Evolutionary conservation across 2,329 filamentous ascomycete species (phyloP).

Genomic region (Alternaria incomplexa): DNA sequence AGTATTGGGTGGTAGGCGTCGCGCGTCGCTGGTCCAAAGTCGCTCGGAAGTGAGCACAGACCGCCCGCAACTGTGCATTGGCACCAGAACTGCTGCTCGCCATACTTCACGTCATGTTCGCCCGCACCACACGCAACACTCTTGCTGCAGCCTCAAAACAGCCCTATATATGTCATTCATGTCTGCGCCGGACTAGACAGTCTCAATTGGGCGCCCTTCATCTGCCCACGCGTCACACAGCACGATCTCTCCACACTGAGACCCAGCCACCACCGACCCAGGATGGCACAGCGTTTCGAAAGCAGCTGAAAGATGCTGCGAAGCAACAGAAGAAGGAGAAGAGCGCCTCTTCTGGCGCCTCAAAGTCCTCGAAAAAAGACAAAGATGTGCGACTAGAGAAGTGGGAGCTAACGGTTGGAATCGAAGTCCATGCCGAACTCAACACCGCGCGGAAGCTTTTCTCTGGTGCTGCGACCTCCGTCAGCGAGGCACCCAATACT

Average conservation of each 20-base stretch:
- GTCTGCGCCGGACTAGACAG: conserved; percentile 26
- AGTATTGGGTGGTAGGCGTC: conserved; percentile 2
- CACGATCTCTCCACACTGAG: conserved; percentile 34
- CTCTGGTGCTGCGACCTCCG: conserved; percentile 63
- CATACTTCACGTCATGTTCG: conserved; percentile 39
- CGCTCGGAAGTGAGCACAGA: conserved; percentile 36
- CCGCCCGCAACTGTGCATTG: conserved; percentile 25
- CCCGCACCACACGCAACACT: conserved; percentile 26
- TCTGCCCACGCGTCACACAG: not conserved
- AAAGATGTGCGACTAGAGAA: conserved; percentile 52
- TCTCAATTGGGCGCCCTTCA: conserved; percentile 19
- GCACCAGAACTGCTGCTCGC: conserved; percentile 17
- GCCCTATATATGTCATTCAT: conserved; percentile 39
- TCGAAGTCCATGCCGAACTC: conserved; percentile 96
- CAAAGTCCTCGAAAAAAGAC: conserved; percentile 12
- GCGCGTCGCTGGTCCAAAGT: not conserved
- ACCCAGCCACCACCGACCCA: conserved; percentile 18
- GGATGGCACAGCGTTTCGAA: conserved; percentile 44
- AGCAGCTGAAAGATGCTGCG: conserved; percentile 46
- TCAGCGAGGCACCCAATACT: conserved; percentile 75
- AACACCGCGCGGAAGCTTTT: conserved; percentile 91
- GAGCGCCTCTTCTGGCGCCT: conserved; percentile 1
- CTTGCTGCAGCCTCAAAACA: conserved; percentile 28
- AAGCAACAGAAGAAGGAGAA: conserved; percentile 42
- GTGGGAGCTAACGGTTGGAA: conserved; percentile 94